A percentile compares a stretch with the other conserved stretches of the same genome.
These are phyloP conservation scores for Rhizopogon salebrosus DNA, from an alignment of 768 basidiomycete genomes.

Conservation along the genomic window DNA sequence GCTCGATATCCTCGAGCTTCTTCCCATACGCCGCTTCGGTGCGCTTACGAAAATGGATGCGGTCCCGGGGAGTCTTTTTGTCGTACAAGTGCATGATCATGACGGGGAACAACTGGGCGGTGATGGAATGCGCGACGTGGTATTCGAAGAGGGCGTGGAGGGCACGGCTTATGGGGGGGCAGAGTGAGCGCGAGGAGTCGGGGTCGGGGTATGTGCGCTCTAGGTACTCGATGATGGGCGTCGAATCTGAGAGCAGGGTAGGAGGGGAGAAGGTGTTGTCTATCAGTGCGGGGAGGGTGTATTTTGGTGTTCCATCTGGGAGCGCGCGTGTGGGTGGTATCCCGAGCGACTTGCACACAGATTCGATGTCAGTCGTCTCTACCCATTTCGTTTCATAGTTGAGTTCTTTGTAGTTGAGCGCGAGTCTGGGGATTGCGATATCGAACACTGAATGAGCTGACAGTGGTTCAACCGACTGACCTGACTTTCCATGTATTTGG, in stretches of 20 bases:
- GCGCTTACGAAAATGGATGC: slow-evolving; percentile 12
- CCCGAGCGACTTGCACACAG: slow-evolving; percentile 17
- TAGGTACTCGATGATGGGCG: slow-evolving; percentile 32
- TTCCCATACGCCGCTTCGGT: slow-evolving; percentile 9
- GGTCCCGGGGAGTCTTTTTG: slow-evolving; percentile 15
- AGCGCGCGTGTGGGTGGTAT: slow-evolving; percentile 24
- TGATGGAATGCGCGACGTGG: slow-evolving; percentile 12
- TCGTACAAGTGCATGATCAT: slow-evolving; percentile 16
- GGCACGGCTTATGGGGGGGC: slow-evolving; percentile 15
- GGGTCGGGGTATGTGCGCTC: slow-evolving; percentile 22
- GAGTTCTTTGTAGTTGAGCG: slow-evolving; percentile 26
- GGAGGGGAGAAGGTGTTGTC: slow-evolving; percentile 15
- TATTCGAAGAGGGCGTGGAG: slow-evolving; percentile 21
- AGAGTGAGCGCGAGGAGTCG: slow-evolving; percentile 9
- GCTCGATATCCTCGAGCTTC: slow-evolving; percentile 8
- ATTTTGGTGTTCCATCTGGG: slow-evolving; percentile 22
- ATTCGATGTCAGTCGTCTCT: slow-evolving; percentile 20
- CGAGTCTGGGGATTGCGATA: slow-evolving; percentile 8
- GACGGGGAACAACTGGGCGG: slow-evolving; percentile 12
- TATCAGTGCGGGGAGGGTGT: slow-evolving; percentile 30
- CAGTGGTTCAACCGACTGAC: not conserved
- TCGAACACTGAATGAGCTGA: not conserved
- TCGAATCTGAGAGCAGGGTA: slow-evolving; percentile 28
- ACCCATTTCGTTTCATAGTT: slow-evolving; percentile 24
- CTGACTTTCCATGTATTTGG: slow-evolving; percentile 11